Evolutionary conservation across 2,329 filamentous ascomycete species (phyloP), one percentile per base, ranked within the genome.

Genomic region (Sarocladium brachiariae): DNA sequence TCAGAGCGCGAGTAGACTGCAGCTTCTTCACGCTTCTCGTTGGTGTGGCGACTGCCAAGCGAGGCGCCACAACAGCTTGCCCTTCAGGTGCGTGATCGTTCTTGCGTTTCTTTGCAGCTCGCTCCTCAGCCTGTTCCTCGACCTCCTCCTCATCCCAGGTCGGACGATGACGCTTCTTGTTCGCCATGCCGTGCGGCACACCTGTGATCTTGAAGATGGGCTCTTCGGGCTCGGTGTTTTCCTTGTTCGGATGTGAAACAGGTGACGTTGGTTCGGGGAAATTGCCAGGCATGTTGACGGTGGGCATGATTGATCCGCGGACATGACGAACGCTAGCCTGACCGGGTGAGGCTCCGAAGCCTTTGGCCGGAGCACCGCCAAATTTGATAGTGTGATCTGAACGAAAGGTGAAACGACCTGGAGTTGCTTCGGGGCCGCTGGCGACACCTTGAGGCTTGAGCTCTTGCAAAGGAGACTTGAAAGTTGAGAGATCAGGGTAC

Each of bases 311-410:
- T 9, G 80, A 83, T 23, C 70, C 63, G 16, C 79, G 75, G 31
- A 85, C 79, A 35, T 79, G 76, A 24, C 82, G 80, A 47, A 85
- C 59, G 56, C 79, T 83, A 4, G 78, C 67, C 58, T 84, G 80
- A n/a, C 78, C 81, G 2, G 74, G 69, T 23, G 74, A 76, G 8
- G 71, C 68, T 34, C 81, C 81, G 55, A 84, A 84, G 3, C 75
- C 76, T 31, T 68, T 65, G 1, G 71, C 64, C 2, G 76, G 73
- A 41, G 66, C 64, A 27, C 66, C 63, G 33, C 70, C 73, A 56
- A 85, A 83, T 52, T 71, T 68, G 58, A 85, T 84, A 2, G 80
- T 84, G 56, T 82, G 79, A 54, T 84, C 81, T 57, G 75, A 82
- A 41, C 81, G 79, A 69, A 86, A 86, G 0, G 78, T 82, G 57